Evolutionary conservation across 306 rosid genomes (phyloP).

Genomic region (Vigna reflexopilosa): DNA sequence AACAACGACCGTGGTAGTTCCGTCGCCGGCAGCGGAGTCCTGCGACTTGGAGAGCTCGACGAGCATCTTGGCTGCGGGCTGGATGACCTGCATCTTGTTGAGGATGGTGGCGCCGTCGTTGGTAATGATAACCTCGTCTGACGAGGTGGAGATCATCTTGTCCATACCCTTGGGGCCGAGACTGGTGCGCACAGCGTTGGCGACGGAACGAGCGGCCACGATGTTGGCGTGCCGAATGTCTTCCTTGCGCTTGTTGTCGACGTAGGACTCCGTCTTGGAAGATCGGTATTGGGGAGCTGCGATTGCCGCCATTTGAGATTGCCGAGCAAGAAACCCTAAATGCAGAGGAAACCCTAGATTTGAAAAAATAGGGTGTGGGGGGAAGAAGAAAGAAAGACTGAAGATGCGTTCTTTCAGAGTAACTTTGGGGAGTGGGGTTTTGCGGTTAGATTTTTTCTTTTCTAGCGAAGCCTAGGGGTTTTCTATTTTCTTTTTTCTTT

Average conservation of each 20-base stretch:
- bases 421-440: neutral
- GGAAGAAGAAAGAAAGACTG: neutral
- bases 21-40: slow-evolving; percentile 95
- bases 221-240: slow-evolving; percentile 91
- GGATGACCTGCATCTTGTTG: slow-evolving; percentile 96
- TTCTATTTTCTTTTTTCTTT: no score
- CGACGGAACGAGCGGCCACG: slow-evolving; percentile 82
- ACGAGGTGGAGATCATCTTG: slow-evolving; percentile 94
- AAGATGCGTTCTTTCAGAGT: neutral
- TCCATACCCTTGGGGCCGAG: slow-evolving; percentile 99
- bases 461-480: slow-evolving; percentile 11
- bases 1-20: slow-evolving; percentile 95
- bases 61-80: slow-evolving; percentile 97
- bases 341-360: slow-evolving; percentile 41
- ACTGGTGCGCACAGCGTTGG: slow-evolving; percentile 90
- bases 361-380: neutral
- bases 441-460: neutral
- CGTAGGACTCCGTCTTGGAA: slow-evolving; percentile 86
- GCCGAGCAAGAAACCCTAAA: neutral
- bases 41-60: slow-evolving; percentile 96
- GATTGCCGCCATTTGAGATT: slow-evolving; percentile 67
- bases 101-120: slow-evolving; percentile 99
- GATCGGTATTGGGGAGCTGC: slow-evolving; percentile 66
- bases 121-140: slow-evolving; percentile 94
- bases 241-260: slow-evolving; percentile 98